phyloP scores from a whole-genome alignment of 2,329 filamentous ascomycete species.

The Teratosphaeria nubilosa region DNA sequence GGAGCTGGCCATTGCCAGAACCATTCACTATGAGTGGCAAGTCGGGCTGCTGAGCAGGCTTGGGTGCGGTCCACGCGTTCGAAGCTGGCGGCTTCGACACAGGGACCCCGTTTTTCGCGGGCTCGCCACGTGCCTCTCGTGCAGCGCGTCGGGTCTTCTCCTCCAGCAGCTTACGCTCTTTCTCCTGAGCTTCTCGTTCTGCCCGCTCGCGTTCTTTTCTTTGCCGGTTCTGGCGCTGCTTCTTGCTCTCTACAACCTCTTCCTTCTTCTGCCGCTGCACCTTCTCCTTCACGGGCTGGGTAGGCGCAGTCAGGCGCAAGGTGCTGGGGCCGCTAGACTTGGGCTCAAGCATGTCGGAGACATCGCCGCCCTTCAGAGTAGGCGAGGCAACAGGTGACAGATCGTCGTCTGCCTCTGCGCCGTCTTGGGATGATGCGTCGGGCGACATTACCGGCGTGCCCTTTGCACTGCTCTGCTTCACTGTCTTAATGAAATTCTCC shows the following conservation, averaged over 20 bases:
- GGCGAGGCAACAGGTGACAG: conserved; percentile 62
- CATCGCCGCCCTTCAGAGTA: conserved; percentile 50
- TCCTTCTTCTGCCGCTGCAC: conserved; percentile 50
- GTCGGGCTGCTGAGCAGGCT: conserved; percentile 11
- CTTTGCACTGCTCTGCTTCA: conserved; percentile 49
- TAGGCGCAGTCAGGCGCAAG: conserved; percentile 64
- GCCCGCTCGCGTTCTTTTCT: conserved; percentile 76
- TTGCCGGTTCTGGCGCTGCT: conserved; percentile 84
- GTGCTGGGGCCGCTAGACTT: conserved; percentile 58
- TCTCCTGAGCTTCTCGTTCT: conserved; percentile 66
- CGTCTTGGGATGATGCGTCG: conserved; percentile 62
- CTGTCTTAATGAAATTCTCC: conserved; percentile 45
- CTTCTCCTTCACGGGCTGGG: conserved; percentile 41
- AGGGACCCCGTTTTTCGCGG: conserved; percentile 66
- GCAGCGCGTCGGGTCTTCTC: conserved; percentile 78
- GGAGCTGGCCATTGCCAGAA: conserved; percentile 22
- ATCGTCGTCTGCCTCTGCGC: conserved; percentile 72
- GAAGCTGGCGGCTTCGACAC: conserved; percentile 37
- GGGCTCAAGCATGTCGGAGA: conserved; percentile 87
- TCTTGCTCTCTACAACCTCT: conserved; percentile 74
- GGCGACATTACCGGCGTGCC: conserved; percentile 36
- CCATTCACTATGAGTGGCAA: conserved; percentile 11
- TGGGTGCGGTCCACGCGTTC: conserved; percentile 44
- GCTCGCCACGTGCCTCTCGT: conserved; percentile 69
- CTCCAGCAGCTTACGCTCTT: conserved; percentile 61